Conservation (phyloP, 2,329 filamentous ascomycete genomes). For the Aspergillus pseudoviridinutans region DNA sequence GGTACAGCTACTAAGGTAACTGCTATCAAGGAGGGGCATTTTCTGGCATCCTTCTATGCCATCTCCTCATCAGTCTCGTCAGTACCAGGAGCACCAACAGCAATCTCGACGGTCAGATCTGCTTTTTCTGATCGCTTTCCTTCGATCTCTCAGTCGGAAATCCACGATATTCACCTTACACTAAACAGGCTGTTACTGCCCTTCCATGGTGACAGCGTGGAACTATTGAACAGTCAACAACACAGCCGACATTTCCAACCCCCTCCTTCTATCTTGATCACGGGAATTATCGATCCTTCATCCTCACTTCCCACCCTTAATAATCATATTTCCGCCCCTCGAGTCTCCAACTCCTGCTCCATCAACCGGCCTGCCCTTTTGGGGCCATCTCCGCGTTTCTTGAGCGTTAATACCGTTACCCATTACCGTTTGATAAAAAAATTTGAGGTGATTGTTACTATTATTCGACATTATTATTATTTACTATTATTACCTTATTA, state of each 20-base stretch:
- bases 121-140: not conserved
- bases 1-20: too few species aligned
- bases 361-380: conserved; percentile 3
- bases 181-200: not conserved
- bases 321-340: conserved; percentile 1
- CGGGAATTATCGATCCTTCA: not conserved
- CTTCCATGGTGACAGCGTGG: not conserved
- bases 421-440: not conserved
- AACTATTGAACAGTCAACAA: not conserved
- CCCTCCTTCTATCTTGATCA: conserved; percentile 2
- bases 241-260: not conserved
- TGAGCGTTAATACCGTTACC: not conserved
- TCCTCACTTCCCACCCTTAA: conserved; percentile 6
- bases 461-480: not conserved
- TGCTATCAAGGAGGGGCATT: not conserved
- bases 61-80: not conserved
- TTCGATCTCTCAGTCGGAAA: not conserved
- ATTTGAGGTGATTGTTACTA: not conserved
- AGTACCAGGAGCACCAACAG: not conserved
- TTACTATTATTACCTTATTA: not conserved
- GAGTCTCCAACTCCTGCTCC: conserved; percentile 3
- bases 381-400: not conserved
- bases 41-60: not conserved
- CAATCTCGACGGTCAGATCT: not conserved
- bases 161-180: not conserved